phyloP scores from a whole-genome alignment of 345 rosid species.

The Boechera stricta region DNA sequence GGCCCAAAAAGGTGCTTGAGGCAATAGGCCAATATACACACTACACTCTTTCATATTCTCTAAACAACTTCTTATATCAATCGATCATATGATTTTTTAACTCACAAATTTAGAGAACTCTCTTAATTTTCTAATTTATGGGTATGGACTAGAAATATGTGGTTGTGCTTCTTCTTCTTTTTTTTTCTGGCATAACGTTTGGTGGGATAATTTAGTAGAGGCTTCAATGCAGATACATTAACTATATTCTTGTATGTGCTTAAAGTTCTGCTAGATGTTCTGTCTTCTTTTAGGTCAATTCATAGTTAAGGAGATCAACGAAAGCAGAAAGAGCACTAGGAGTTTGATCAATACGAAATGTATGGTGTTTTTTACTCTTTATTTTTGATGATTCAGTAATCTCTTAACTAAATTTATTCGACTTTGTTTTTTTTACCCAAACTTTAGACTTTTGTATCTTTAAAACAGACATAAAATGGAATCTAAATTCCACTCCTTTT shows the following conservation, averaged over 20 bases:
- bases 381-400: no score
- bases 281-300: background rate
- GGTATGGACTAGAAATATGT: background rate
- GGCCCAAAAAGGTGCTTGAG: no score
- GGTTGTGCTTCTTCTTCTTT: background rate
- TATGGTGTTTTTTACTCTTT: no score
- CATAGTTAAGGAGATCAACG: background rate
- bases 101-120: background rate
- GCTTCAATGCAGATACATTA: background rate
- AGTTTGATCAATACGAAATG: background rate
- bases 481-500: no score
- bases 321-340: background rate
- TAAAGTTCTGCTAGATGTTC: conserved; percentile 2
- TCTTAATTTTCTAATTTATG: background rate
- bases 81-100: background rate
- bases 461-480: no score
- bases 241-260: no score
- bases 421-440: no score
- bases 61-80: background rate
- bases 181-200: background rate
- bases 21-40: no score
- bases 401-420: no score
- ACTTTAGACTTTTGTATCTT: no score
- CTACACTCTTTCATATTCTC: background rate
- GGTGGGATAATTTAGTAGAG: background rate